Evolutionary conservation across 108 stramenopile genomes (phyloP), one percentile per base, ranked within the genome.

Genomic region (Cyclostephanos tholiformis): DNA sequence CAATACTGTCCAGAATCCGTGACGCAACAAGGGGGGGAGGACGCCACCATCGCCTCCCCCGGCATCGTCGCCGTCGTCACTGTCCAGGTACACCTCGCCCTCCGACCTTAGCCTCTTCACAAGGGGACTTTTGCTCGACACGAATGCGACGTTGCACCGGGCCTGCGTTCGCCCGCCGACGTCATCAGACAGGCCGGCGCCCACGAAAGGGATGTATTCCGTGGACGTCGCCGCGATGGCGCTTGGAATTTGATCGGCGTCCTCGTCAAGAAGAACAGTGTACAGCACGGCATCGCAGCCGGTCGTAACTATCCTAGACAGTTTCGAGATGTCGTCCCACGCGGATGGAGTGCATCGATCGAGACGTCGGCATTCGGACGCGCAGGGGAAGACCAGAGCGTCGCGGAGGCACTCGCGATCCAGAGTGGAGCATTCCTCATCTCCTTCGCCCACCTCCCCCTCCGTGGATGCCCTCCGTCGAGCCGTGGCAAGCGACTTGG

Each of bases 371-470:
- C 93, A 94, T 64, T 94, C 93, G 11, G 88, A 89, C 6, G 91
- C 82, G 78, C 93, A 94, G 0, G 93, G 93, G 77, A 90, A 94
- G 14, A 91, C 87, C n/a, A 90, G 82, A 2, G 82, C 60, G 11
- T 88, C 93, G 23, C 79, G 86, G 9, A 91, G 79, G 57, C 93
- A 94, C 69, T 91, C 93, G 30, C 75, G 68, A 71, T 94, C 93
- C 39, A 73, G 81, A 2, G 84, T 88, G 20, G 68, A 66, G 61
- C 93, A 94, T 49, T 82, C 65, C 13, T 68, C 79, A 20, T 74
- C 84, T n/a, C 84, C 86, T 11, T 74, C 67, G 36, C 19, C 56
- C 27, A 8, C 77, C 49, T 86, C 69, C 38, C 30, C 17, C 36
- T 26, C 38, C 16, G 75, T 65, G 52, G 60, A 20, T 3, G 65